These are phyloP conservation scores for Boletus pseudo-olivaceus DNA, from an alignment of 768 basidiomycete genomes.

Conservation along the genomic window DNA sequence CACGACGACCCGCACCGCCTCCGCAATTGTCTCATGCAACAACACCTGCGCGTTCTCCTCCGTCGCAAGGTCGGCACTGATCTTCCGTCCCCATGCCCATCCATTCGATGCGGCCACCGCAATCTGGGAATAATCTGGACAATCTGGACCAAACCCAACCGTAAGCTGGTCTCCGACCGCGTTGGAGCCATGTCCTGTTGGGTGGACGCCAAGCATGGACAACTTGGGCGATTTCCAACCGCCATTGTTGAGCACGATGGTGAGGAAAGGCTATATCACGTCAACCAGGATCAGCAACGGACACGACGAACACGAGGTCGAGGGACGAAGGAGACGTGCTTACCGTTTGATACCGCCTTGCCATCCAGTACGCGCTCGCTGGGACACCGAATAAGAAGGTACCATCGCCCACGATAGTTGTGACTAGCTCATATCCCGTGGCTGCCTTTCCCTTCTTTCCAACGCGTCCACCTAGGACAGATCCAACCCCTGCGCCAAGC, in stretches of 20 bases:
- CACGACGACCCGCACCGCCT: constrained; percentile 54
- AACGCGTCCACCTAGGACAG: constrained; percentile 41
- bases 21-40: constrained; percentile 36
- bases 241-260: constrained; percentile 68
- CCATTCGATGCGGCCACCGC: constrained; percentile 67
- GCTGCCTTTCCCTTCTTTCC: constrained; percentile 18
- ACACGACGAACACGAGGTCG: not conserved
- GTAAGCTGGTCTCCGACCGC: constrained; percentile 47
- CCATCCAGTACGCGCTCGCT: constrained; percentile 69
- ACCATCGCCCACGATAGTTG: constrained; percentile 66
- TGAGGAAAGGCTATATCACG: constrained; percentile 57
- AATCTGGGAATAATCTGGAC: constrained; percentile 58
- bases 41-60: constrained; percentile 18
- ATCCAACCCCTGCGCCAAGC: constrained; percentile 62
- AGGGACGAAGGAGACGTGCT: constrained; percentile 9
- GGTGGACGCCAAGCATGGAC: constrained; percentile 66
- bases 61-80: constrained; percentile 28
- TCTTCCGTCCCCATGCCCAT: constrained; percentile 55
- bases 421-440: constrained; percentile 49
- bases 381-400: constrained; percentile 67
- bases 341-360: constrained; percentile 63
- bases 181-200: constrained; percentile 49
- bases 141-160: constrained; percentile 60
- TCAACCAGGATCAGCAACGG: not conserved
- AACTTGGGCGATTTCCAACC: constrained; percentile 65